Evolutionary conservation across 1,139 yeast species (phyloP).

Genomic region (Blastobotrys apis): DNA sequence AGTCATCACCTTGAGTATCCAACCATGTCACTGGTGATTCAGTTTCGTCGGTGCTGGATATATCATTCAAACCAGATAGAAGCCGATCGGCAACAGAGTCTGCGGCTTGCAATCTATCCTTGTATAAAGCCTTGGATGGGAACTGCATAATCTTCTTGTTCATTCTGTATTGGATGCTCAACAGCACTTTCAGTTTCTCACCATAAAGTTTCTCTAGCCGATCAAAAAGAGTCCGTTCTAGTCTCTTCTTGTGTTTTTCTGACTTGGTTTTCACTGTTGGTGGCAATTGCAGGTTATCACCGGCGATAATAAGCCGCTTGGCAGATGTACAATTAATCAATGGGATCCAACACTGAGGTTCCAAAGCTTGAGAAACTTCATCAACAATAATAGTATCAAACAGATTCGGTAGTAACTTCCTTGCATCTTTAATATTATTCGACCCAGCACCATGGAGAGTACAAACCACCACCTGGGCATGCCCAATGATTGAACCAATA

Average conservation of each 20-base stretch:
- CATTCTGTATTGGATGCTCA: constrained; percentile 86
- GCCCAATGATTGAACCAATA: constrained; percentile 52
- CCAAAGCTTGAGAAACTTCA: constrained; percentile 91
- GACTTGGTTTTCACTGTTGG: constrained; percentile 37
- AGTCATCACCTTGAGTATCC: constrained; percentile 84
- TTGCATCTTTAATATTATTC: constrained; percentile 53
- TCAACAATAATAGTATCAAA: constrained; percentile 87
- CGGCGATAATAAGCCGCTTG: constrained; percentile 52
- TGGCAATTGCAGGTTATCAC: constrained; percentile 81
- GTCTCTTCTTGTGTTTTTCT: constrained; percentile 35
- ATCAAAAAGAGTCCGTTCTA: constrained; percentile 75
- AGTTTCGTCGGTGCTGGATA: constrained; percentile 45
- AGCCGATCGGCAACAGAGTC: constrained; percentile 50
- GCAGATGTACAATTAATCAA: constrained; percentile 60
- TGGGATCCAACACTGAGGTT: constrained; percentile 98
- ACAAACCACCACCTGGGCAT: constrained; percentile 66
- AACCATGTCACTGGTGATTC: constrained; percentile 62
- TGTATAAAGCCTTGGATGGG: constrained; percentile 66
- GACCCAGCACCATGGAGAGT: constrained; percentile 89
- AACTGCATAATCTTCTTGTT: constrained; percentile 71
- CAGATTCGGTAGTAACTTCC: constrained; percentile 33
- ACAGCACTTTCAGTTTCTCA: constrained; percentile 48
- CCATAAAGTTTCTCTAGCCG: constrained; percentile 54
- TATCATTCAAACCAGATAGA: constrained; percentile 54
- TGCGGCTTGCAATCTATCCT: constrained; percentile 59